Conservation (phyloP, 768 basidiomycete species). For the Clavulina sp. region DNA sequence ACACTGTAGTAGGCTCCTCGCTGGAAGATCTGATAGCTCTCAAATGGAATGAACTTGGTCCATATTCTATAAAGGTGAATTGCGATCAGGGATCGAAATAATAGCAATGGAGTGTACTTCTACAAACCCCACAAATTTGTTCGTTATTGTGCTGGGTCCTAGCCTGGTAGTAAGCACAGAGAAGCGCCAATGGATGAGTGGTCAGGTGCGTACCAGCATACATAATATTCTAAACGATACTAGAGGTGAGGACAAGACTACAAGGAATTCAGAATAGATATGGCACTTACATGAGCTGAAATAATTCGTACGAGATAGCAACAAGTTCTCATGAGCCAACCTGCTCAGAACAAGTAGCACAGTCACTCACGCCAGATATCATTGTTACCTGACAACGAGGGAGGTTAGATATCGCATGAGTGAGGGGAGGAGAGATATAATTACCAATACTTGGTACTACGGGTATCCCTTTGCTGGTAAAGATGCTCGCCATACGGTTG, state of each 20-base stretch:
- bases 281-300: background rate
- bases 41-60: slow-evolving; percentile 63
- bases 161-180: background rate
- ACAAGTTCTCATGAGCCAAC: background rate
- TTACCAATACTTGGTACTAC: slow-evolving; percentile 66
- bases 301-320: background rate
- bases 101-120: no score
- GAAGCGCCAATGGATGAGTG: background rate
- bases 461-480: slow-evolving; percentile 49
- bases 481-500: slow-evolving; percentile 53
- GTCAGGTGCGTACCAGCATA: slow-evolving; percentile 2
- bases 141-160: slow-evolving; percentile 13
- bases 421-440: slow-evolving; percentile 11
- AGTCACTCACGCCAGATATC: slow-evolving; percentile 60
- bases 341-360: background rate
- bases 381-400: slow-evolving; percentile 53
- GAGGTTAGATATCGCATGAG: background rate
- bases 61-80: slow-evolving; percentile 32
- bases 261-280: background rate
- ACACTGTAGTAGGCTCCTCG: slow-evolving; percentile 71
- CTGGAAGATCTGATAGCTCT: slow-evolving; percentile 63
- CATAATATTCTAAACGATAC: slow-evolving; percentile 8
- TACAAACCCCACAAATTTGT: slow-evolving; percentile 19
- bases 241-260: background rate
- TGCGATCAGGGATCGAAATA: no score